A percentile compares a stretch with the other conserved stretches of the same genome.
Evolutionary conservation across 306 rosid species (phyloP).

Genomic region (Ceratonia siliqua): DNA sequence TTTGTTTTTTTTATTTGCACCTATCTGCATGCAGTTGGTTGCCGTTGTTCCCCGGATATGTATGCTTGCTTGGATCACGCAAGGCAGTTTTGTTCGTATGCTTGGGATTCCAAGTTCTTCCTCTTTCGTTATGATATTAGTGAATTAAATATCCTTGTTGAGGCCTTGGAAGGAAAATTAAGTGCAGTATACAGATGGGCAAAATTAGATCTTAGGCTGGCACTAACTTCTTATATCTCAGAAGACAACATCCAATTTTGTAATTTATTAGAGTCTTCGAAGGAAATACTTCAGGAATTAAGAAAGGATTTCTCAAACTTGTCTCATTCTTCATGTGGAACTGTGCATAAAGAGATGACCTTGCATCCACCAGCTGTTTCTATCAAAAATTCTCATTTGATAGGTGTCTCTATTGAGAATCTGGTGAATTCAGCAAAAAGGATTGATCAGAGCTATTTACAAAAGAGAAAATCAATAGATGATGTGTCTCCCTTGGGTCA

Average conservation of each 20-base stretch:
- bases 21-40: constrained; percentile 94
- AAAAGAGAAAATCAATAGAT: constrained; percentile 43
- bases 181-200: constrained; percentile 99
- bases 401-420: constrained; percentile 46
- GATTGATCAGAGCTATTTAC: constrained; percentile 39
- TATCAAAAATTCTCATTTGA: constrained; percentile 41
- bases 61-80: constrained; percentile 97
- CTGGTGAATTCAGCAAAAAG: constrained; percentile 36
- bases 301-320: constrained; percentile 30
- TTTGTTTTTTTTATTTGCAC: constrained; percentile 91
- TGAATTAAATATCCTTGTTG: constrained; percentile 81
- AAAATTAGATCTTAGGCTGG: constrained; percentile 85
- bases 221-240: constrained; percentile 64
- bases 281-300: constrained; percentile 37
- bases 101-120: constrained; percentile 75
- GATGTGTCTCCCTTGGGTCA: constrained; percentile 35
- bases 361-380: constrained; percentile 39
- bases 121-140: constrained; percentile 88
- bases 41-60: constrained; percentile 81
- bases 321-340: constrained; percentile 35
- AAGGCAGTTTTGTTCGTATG: constrained; percentile 82
- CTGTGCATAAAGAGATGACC: constrained; percentile 41
- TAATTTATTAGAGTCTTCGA: constrained; percentile 20
- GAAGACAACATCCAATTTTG: constrained; percentile 37
- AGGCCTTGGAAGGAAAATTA: constrained; percentile 96